Percentiles rank a stretch among this genome's conserved stretches.
Conservation (phyloP, 768 basidiomycete genomes). For the Pleurotus salmoneostramineus region DNA sequence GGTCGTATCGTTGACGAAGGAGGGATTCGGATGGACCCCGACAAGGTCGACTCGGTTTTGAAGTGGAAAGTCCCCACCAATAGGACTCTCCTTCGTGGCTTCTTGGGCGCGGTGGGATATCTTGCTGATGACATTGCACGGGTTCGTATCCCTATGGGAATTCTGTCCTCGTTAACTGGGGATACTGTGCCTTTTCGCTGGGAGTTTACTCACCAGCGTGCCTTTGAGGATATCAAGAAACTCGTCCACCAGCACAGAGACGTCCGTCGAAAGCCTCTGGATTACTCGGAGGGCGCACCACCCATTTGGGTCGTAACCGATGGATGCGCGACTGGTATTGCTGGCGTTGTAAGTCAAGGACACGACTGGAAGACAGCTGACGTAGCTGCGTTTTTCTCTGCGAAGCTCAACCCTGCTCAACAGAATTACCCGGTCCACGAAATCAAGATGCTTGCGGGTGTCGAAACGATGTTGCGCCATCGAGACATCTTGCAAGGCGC, state of each 20-base stretch:
- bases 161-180: too few species aligned
- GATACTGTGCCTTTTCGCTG: too few species aligned
- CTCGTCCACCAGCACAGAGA: constrained; percentile 4
- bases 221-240: constrained; percentile 23
- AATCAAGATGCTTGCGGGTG: constrained; percentile 10
- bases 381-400: constrained; percentile 24
- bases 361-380: constrained; percentile 17
- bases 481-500: not conserved
- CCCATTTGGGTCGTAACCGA: too few species aligned
- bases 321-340: constrained; percentile 15
- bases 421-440: too few species aligned
- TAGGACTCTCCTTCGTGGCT: too few species aligned
- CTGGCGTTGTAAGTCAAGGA: constrained; percentile 11
- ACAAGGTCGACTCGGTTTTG: constrained; percentile 25
- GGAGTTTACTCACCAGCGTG: not conserved
- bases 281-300: constrained; percentile 12
- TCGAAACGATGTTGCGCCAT: constrained; percentile 9
- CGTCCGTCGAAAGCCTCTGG: constrained; percentile 6
- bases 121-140: too few species aligned
- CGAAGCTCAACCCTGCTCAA: too few species aligned
- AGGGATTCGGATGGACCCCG: constrained; percentile 10
- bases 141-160: too few species aligned
- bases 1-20: constrained; percentile 18
- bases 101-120: too few species aligned
- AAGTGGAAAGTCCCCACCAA: constrained; percentile 21